These are phyloP conservation scores for Flaveria robusta DNA, from an alignment of 129 eudicot genomes.

Conservation along the genomic window DNA sequence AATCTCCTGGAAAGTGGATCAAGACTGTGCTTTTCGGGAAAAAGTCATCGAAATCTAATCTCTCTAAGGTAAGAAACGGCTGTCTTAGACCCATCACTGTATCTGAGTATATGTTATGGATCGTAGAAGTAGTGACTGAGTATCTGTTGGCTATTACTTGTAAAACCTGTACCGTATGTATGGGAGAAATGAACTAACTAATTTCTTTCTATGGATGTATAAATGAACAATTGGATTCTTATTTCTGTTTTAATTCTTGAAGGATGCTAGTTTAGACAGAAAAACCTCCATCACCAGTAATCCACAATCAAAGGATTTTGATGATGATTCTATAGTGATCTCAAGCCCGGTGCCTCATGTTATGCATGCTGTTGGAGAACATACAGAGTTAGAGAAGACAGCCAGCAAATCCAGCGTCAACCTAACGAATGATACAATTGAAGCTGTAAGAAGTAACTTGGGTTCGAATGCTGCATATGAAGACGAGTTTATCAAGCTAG, in stretches of 20 bases:
- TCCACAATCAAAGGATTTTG: constrained; percentile 47
- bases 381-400: constrained; percentile 39
- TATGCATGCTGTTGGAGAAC: constrained; percentile 34
- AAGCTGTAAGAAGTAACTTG: constrained; percentile 30
- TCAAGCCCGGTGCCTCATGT: constrained; percentile 46
- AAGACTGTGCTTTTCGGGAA: constrained; percentile 72
- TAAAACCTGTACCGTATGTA: neutral
- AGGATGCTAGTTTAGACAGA: constrained; percentile 54
- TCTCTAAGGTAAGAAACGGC: constrained; percentile 51
- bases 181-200: neutral
- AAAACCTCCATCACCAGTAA: constrained; percentile 43
- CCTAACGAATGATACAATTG: constrained; percentile 36
- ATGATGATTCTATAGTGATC: constrained; percentile 47
- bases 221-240: constrained; percentile 20
- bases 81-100: neutral
- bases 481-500: constrained; percentile 51
- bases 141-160: neutral
- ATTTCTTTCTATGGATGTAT: neutral
- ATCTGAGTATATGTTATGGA: neutral
- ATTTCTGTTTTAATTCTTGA: constrained; percentile 31
- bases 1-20: constrained; percentile 82
- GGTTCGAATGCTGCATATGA: constrained; percentile 37
- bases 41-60: constrained; percentile 61
- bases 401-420: constrained; percentile 19
- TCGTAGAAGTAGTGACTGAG: neutral